phyloP scores from a whole-genome alignment of 805 yeast species.

The Nakazawaea wyomingensis region DNA sequence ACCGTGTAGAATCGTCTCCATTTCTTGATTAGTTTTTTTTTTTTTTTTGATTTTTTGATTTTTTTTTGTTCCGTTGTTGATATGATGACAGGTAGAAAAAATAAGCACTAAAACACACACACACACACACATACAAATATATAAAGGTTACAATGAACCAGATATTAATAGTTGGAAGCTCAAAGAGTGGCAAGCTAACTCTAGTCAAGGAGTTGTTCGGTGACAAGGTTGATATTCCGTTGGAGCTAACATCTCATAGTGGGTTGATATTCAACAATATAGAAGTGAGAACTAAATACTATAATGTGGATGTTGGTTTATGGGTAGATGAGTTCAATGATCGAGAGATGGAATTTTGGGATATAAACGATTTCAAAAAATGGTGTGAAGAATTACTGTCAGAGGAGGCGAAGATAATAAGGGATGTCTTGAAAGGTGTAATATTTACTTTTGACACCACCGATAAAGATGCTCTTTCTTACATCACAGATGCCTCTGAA shows the following conservation, averaged over 20 bases:
- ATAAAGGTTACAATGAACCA: constrained; percentile 25
- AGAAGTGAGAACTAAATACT: constrained; percentile 21
- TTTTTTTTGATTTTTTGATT: constrained; percentile 1
- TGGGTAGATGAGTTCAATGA: constrained; percentile 27
- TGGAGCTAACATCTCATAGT: constrained; percentile 15
- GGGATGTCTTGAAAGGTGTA: constrained; percentile 42
- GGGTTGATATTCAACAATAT: constrained; percentile 24
- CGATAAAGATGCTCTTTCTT: constrained; percentile 17
- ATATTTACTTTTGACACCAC: constrained; percentile 33
- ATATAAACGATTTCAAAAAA: constrained; percentile 19
- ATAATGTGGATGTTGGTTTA: constrained; percentile 21
- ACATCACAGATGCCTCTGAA: constrained; percentile 20
- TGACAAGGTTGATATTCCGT: constrained; percentile 13
- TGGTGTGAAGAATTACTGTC: constrained; percentile 37
- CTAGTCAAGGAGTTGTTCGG: constrained; percentile 20
- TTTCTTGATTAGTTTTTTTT: neutral
- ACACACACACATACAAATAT: neutral
- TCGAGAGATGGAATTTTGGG: constrained; percentile 21
- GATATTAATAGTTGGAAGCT: constrained; percentile 40
- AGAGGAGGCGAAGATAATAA: constrained; percentile 34
- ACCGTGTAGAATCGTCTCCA: too few species aligned
- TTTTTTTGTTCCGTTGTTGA: neutral
- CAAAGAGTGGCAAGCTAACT: constrained; percentile 33
- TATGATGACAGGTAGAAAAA: too few species aligned
- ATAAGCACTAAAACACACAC: too few species aligned